Conservation (phyloP, 108 stramenopile genomes). For the Pseudonitzschia delicatissima region DNA sequence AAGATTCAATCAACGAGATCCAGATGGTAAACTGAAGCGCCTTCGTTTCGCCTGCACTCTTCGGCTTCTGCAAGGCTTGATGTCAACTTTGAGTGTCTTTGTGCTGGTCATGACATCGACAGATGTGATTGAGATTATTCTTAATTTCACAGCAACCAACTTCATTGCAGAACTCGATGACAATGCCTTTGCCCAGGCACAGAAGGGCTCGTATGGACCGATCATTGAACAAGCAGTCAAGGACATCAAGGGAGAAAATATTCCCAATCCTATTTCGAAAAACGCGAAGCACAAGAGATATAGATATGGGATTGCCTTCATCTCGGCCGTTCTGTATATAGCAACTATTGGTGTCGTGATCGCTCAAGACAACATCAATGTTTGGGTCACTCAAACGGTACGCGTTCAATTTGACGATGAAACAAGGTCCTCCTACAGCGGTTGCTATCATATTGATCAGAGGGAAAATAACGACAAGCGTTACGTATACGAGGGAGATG, state of each 20-base stretch:
- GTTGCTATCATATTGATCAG: neutral
- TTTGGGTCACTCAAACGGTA: neutral
- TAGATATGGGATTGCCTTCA: neutral
- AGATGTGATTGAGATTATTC: neutral
- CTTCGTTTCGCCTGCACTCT: neutral
- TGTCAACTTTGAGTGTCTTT: neutral
- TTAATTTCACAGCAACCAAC: neutral
- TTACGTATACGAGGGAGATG: too few relatives aligned
- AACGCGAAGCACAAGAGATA: neutral
- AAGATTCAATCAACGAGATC: neutral
- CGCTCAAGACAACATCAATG: neutral
- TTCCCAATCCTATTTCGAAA: neutral
- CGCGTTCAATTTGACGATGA: neutral
- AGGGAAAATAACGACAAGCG: neutral
- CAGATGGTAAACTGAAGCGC: neutral
- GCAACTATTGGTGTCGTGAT: neutral
- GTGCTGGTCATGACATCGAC: neutral
- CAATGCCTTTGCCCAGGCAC: neutral
- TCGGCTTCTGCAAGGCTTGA: neutral
- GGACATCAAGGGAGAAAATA: neutral
- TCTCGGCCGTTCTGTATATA: neutral
- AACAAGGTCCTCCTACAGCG: too few relatives aligned
- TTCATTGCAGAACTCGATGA: neutral
- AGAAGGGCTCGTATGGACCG: neutral
- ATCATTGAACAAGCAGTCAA: neutral